Base-by-base conservation (phyloP, 192 early-diverging fungal genomes). In the Dissophora ornata region DNA sequence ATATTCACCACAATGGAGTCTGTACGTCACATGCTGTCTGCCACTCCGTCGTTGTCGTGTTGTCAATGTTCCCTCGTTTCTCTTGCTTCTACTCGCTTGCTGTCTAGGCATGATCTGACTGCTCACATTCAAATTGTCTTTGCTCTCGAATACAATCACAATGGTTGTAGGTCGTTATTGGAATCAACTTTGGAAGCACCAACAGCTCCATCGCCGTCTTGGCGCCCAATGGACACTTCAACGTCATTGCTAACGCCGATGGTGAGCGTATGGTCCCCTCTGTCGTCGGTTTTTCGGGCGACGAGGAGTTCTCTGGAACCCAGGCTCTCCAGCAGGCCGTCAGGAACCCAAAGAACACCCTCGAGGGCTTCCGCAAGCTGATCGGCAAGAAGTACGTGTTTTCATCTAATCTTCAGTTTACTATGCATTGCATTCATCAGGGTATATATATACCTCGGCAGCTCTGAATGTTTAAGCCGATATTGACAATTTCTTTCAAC, bases 241-340 rank as follows among this genome's bases (percentile, higher is more conserved):
- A 77, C 53, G 73, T 77, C 65, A 97, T 99, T 78, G 97, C 97
- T 69, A 98, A 99, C 86, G 95, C 96, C 83, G 97, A 99, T 70
- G 97, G 97, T 80, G 95, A 97, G 85, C 86, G 96, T 60, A 93
- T 94, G 82, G 97, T 96, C 71, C 94, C 97, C 36, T 90, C 95
- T 38, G 92, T 91, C 80, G 91, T 98, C 66, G 94, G 96, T 62
- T 97, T 97, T 87, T 90, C 91, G 0, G 91, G 89, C 45, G 90
- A 95, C 49, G 97, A 97, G 66, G 94, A 95, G 85, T 92, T 95
- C 80, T 82, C 75, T 60, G 80, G 83, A 51, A 83, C 75, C 34
- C 66, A 68, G 45, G 69, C 65, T 54, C 42, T 54, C 32, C 63
- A 69, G 51, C 67, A 57, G 62, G 63, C 64, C 28, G 73, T 77